Percentiles rank a stretch among this genome's conserved stretches.
phyloP scores from a whole-genome alignment of 768 basidiomycete species.

The Paxillus involutus region DNA sequence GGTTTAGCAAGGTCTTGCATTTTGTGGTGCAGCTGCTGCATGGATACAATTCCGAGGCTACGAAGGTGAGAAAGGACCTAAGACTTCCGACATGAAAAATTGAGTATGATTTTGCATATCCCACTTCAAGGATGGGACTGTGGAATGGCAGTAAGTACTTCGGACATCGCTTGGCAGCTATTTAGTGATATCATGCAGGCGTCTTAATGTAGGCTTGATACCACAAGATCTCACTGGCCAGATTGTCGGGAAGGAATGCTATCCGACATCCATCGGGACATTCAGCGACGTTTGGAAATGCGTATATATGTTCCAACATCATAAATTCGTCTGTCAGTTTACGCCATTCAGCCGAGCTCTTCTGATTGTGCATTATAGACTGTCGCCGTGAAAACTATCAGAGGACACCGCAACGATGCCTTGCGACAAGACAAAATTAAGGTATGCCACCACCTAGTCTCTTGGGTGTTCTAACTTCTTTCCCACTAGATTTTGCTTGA shows the following conservation, averaged over 20 bases:
- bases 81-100: too few relatives aligned
- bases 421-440: neutral
- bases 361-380: neutral
- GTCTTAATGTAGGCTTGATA: neutral
- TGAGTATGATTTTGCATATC: too few relatives aligned
- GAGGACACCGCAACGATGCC: neutral
- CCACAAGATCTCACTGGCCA: neutral
- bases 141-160: too few relatives aligned
- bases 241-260: neutral
- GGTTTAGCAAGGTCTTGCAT: too few relatives aligned
- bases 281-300: conserved; percentile 8
- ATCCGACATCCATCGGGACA: neutral
- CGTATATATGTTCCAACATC: neutral
- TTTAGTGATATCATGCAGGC: neutral
- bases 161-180: too few relatives aligned
- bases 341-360: neutral
- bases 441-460: neutral
- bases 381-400: conserved; percentile 9
- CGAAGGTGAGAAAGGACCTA: too few relatives aligned
- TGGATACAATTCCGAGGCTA: too few relatives aligned
- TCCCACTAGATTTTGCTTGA: conserved; percentile 7
- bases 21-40: too few relatives aligned
- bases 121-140: too few relatives aligned
- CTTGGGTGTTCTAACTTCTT: neutral
- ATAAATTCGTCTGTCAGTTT: neutral